Evolutionary conservation across 768 basidiomycete species (phyloP), one percentile per base, ranked within the genome.

Genomic region (Auricularia heimuer): DNA sequence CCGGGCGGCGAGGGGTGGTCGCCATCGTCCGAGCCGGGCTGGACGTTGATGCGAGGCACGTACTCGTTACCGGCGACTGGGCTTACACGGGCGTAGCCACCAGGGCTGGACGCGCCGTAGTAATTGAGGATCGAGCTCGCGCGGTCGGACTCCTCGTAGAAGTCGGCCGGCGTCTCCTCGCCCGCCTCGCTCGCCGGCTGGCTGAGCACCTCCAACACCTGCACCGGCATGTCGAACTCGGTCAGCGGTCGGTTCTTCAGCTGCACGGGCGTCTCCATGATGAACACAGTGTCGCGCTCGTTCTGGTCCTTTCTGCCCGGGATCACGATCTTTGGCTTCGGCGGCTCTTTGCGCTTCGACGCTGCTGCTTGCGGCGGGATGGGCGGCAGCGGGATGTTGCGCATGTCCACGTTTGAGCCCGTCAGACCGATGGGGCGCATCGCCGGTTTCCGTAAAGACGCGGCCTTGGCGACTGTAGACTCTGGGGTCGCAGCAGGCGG

Each of bases 191-290:
- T 29, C 18, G 8, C 24, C 24, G 56, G 24, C 34, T 6, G 29
- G 34, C 56, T 33, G 24, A 60, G 56, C 56, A 24, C 56, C 24
- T 34, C 14, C 29, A 60, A 4, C 29, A 60, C 34, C 34, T 29
- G 56, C 56, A 34, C 34, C 16, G 56, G 56, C 56, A 60, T 60
- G 24, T 60, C 56, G 24, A 29, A 33, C 34, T 54, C 54, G 11
- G 54, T 54, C n/a, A 54, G 0, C n/a, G 54, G 54, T 8, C 56
- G 56, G 29, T 60, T 29, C 56, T 60, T 14, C 34, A 60, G 56
- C 56, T 33, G 56, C 56, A 60, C 56, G 24, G 56, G 56, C 3
- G 56, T 60, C 56, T 60, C 56, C 56, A 60, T 60, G 16, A 60
- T 24, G 56, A 60, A 60, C 24, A 60, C 29, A 21, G 56, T 60